phyloP scores from a whole-genome alignment of 306 rosid species.

The Astragalus glycyphyllos region DNA sequence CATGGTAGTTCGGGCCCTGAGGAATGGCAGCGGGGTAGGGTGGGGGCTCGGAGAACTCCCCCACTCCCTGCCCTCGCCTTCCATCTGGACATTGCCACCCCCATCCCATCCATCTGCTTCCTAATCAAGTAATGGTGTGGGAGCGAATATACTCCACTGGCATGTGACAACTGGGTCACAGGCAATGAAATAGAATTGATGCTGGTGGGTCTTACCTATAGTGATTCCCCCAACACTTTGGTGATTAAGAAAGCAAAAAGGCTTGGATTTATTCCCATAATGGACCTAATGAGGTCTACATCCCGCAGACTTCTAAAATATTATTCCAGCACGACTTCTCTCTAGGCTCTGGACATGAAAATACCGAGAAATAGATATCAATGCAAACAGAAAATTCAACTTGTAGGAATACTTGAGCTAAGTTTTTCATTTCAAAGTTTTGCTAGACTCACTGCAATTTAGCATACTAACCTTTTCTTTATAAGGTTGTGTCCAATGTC shows the following conservation, averaged over 20 bases:
- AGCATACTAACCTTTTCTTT: conserved; percentile 15
- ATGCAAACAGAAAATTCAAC: background rate
- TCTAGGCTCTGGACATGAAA: conserved; percentile 12
- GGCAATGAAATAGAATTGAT: background rate
- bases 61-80: no score
- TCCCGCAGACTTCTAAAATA: background rate
- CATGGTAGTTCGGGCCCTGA: background rate
- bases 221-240: background rate
- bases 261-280: conserved; percentile 22
- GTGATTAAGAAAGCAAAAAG: background rate
- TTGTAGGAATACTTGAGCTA: conserved; percentile 26
- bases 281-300: background rate
- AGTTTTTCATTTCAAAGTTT: conserved; percentile 3
- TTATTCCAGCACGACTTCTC: conserved; percentile 9
- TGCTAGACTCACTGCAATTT: conserved; percentile 17
- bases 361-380: conserved; percentile 9
- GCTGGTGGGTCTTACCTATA: background rate
- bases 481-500: background rate
- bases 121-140: background rate
- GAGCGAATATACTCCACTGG: background rate
- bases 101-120: background rate
- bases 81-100: no score
- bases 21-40: no score
- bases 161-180: background rate
- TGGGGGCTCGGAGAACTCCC: no score